These are phyloP conservation scores for Alternaria brassicicola DNA, from an alignment of 2,329 filamentous ascomycete genomes.

Conservation along the genomic window DNA sequence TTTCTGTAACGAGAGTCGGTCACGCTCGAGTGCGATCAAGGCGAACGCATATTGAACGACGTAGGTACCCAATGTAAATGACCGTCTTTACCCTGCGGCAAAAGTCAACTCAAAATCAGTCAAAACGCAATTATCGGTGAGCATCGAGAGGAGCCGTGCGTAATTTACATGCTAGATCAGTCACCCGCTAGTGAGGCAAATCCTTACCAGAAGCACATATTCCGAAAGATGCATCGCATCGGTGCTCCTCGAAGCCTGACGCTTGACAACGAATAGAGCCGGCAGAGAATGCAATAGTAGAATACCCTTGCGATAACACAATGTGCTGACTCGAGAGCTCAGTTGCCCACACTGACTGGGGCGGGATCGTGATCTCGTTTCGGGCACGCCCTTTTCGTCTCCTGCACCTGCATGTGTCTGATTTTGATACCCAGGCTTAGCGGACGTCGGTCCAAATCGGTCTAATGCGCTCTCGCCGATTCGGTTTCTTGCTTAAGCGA, in stretches of 20 bases:
- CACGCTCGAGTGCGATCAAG: neutral
- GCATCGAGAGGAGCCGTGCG: constrained; percentile 1
- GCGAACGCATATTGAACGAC: neutral
- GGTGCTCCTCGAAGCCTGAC: constrained; percentile 1
- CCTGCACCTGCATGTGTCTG: constrained; percentile 15
- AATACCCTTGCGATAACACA: constrained; percentile 7
- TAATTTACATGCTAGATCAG: constrained; percentile 6
- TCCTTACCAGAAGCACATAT: constrained; percentile 8
- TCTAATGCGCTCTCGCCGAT: constrained; percentile 16
- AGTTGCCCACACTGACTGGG: constrained; percentile 6
- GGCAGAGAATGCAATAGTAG: constrained; percentile 6
- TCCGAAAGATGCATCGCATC: constrained; percentile 3
- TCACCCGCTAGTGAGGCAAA: constrained; percentile 4
- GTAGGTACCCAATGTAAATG: neutral
- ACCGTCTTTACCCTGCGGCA: neutral
- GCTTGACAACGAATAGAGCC: constrained; percentile 6
- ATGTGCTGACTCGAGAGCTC: constrained; percentile 13
- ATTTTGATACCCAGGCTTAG: constrained; percentile 15
- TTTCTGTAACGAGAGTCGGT: neutral
- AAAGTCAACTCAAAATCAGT: constrained; percentile 2
- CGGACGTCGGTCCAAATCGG: constrained; percentile 12
- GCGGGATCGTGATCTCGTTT: constrained; percentile 18
- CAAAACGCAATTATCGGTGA: constrained; percentile 2
- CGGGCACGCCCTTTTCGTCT: constrained; percentile 17
- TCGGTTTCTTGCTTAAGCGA: constrained; percentile 23